phyloP scores from a whole-genome alignment of 148 eudicot species.

The Chenopodium berlandieri region DNA sequence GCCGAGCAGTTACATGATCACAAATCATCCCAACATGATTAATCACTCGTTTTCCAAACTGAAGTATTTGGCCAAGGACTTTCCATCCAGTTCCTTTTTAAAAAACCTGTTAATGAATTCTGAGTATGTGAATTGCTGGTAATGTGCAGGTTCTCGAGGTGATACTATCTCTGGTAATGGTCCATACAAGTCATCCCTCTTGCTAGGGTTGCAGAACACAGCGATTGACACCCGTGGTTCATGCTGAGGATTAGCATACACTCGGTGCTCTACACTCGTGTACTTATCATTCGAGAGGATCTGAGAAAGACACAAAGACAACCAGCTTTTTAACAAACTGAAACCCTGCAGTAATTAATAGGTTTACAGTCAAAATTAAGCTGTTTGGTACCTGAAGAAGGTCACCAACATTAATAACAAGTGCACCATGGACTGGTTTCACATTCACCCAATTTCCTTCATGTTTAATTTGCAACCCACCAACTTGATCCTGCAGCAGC shows the following conservation, averaged over 20 bases:
- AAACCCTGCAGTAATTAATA: not conserved
- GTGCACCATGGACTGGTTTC: conserved; percentile 39
- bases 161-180: conserved; percentile 58
- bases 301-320: conserved; percentile 20
- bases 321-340: not conserved
- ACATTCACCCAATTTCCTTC: conserved; percentile 41
- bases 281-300: conserved; percentile 59
- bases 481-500: conserved; percentile 45
- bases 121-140: conserved; percentile 26
- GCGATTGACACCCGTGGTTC: conserved; percentile 48
- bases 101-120: conserved; percentile 17
- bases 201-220: conserved; percentile 55
- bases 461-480: conserved; percentile 47
- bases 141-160: conserved; percentile 46
- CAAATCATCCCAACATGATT: not conserved
- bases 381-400: conserved; percentile 38
- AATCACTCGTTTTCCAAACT: conserved; percentile 17
- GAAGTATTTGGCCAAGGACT: conserved; percentile 22
- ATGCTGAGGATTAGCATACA: conserved; percentile 44
- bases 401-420: conserved; percentile 52
- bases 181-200: conserved; percentile 44
- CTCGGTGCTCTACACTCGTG: conserved; percentile 67
- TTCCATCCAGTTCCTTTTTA: conserved; percentile 21
- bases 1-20: not conserved
- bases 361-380: not conserved